Evolutionary conservation across 108 stramenopile genomes (phyloP).

Genomic region (Asterionellopsis glacialis): DNA sequence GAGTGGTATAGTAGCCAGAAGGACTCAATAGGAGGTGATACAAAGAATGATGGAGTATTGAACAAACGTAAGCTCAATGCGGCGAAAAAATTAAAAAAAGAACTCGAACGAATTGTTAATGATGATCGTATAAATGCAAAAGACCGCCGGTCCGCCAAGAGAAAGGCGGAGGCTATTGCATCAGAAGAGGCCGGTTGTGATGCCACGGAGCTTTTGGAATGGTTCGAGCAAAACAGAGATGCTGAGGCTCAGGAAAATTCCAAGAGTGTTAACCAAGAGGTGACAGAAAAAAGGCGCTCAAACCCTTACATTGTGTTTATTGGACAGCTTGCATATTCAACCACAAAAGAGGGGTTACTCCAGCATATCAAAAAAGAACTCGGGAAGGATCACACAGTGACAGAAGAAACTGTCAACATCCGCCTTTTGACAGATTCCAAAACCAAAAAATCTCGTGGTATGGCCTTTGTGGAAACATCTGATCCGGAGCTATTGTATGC

Average conservation of each 20-base stretch:
- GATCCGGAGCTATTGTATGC: conserved; percentile 81
- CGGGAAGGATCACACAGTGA: conserved; percentile 16
- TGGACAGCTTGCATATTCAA: conserved; percentile 84
- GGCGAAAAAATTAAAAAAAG: conserved; percentile 31
- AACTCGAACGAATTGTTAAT: conserved; percentile 35
- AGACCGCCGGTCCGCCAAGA: conserved; percentile 68
- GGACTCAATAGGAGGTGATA: conserved; percentile 1
- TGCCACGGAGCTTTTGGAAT: conserved; percentile 31
- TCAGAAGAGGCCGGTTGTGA: conserved; percentile 21
- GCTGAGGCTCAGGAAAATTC: conserved; percentile 8
- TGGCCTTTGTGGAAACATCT: conserved; percentile 75
- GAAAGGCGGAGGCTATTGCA: conserved; percentile 72
- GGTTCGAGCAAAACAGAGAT: conserved; percentile 19
- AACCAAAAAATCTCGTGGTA: conserved; percentile 72
- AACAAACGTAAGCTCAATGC: conserved; percentile 10
- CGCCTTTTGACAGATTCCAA: conserved; percentile 78
- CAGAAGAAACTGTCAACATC: conserved; percentile 38
- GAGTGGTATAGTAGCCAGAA: conserved; percentile 34
- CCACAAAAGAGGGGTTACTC: conserved; percentile 64
- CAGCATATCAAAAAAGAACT: conserved; percentile 64
- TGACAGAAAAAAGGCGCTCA: conserved; percentile 11
- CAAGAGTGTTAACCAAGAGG: conserved; percentile 5
- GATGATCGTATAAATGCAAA: conserved; percentile 47
- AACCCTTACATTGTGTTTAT: conserved; percentile 91
- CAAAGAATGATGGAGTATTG: conserved; percentile 8